Base-by-base conservation (phyloP, 306 rosid species). In the Chamaecrista fasciculata region DNA sequence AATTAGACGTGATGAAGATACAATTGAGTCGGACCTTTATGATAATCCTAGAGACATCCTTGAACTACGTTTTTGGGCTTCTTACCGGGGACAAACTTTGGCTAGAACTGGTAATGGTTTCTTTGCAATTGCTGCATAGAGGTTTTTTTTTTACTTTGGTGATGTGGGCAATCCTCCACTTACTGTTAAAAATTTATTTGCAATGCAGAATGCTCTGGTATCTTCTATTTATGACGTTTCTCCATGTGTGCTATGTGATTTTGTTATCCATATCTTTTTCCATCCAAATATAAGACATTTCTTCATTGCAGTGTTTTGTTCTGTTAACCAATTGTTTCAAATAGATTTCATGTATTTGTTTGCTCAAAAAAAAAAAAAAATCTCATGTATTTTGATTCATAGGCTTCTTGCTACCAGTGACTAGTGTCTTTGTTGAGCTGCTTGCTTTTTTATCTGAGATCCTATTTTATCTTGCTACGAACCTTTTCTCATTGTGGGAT, bases 1-100 rank as follows among this genome's bases (percentile, higher is more conserved):
- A 72, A 94, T 94, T 62, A 91, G 89, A 57, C 90, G 92, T 63
- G 87, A 90, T 56, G 96, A 94, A 76, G 84, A 77, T 81, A 71
- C 91, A 6, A 73, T 14, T 29, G 96, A 94, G 48, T 74, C 70
- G 0, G 95, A 85, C 53, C 92, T 86, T 69, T 74, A 65, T 65
- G 85, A 82, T 53, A 85, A 71, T 71, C 29, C 90, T 16, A 76
- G 57, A 71, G 98, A 94, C 71, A 86, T 86, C 62, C 91, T 94
- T 76, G 97, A 91, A 76, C 84, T 90, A 70, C 94, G 97, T 20
- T 86, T 90, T 82, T 94, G 98, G 98, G 98, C 96, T 40, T 90
- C 97, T 29, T 94, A 90, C 72, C 81, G 98, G n/a, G 98, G 87
- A 52, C 98, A 94, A 81, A 94, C 98, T 37, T 82, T 94, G 76